phyloP scores from a whole-genome alignment of 148 eudicot genomes.

The Nepenthes gracilis region DNA sequence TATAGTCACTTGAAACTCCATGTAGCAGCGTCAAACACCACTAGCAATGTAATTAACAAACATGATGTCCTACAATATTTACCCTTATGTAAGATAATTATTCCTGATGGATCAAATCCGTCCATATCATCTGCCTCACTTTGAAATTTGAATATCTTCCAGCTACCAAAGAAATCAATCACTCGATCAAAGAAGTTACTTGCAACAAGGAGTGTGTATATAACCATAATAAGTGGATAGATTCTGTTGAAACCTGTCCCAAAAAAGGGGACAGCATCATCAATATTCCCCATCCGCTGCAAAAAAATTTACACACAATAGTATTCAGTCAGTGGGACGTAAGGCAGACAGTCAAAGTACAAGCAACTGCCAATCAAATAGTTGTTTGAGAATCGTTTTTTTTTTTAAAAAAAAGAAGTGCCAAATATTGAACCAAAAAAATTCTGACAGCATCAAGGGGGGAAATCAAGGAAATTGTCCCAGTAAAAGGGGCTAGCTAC shows the following conservation, averaged over 20 bases:
- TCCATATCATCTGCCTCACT: conserved; percentile 69
- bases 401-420: too few species aligned
- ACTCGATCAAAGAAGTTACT: conserved; percentile 82
- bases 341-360: neutral
- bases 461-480: too few species aligned
- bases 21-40: neutral
- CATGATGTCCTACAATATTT: neutral
- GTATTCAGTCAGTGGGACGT: neutral
- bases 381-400: too few species aligned
- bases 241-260: conserved; percentile 78
- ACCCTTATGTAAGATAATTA: conserved; percentile 86
- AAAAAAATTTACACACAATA: conserved; percentile 7
- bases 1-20: too few species aligned
- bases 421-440: too few species aligned
- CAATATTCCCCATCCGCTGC: conserved; percentile 89
- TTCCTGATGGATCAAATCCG: conserved; percentile 92
- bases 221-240: conserved; percentile 88
- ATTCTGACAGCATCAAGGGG: too few species aligned
- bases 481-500: too few species aligned
- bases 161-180: conserved; percentile 67
- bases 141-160: conserved; percentile 62
- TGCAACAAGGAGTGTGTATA: conserved; percentile 72
- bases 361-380: too few species aligned
- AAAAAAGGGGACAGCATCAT: conserved; percentile 82
- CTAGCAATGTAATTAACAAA: neutral